These are phyloP conservation scores for Prototheca cutis DNA, from an alignment of 163 green algal genomes.

Conservation along the genomic window DNA sequence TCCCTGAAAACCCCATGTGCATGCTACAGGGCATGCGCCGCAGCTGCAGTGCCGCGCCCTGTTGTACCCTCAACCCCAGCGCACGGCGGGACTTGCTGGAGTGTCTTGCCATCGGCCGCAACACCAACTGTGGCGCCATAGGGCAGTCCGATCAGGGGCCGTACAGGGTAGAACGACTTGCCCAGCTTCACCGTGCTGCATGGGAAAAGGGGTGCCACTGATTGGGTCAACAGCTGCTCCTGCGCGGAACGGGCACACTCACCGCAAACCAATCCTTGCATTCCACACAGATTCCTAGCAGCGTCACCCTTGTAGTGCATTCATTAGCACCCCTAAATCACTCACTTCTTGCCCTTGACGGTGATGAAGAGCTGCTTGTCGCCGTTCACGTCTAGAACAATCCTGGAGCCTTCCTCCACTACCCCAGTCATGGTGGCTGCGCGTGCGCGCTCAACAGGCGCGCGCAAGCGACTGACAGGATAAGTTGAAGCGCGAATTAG, in stretches of 20 bases:
- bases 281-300: too few relatives aligned
- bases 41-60: neutral
- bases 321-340: neutral
- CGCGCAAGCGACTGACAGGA: too few relatives aligned
- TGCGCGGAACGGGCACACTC: too few relatives aligned
- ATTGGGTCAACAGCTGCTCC: too few relatives aligned
- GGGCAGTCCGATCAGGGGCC: conserved; percentile 40
- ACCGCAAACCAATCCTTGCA: too few relatives aligned
- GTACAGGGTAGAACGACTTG: conserved; percentile 27
- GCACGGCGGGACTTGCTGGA: conserved; percentile 37
- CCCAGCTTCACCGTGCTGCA: conserved; percentile 51
- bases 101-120: conserved; percentile 28
- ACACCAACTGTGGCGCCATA: conserved; percentile 56
- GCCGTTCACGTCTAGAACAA: conserved; percentile 56
- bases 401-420: conserved; percentile 48
- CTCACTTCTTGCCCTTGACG: conserved; percentile 14
- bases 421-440: too few relatives aligned
- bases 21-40: neutral
- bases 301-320: neutral
- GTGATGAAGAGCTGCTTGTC: conserved; percentile 37
- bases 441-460: too few relatives aligned
- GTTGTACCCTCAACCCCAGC: neutral
- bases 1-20: too few relatives aligned
- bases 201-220: too few relatives aligned
- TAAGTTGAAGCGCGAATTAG: too few relatives aligned